phyloP scores from a whole-genome alignment of 331 rosid species.

The Quercus phellos region DNA sequence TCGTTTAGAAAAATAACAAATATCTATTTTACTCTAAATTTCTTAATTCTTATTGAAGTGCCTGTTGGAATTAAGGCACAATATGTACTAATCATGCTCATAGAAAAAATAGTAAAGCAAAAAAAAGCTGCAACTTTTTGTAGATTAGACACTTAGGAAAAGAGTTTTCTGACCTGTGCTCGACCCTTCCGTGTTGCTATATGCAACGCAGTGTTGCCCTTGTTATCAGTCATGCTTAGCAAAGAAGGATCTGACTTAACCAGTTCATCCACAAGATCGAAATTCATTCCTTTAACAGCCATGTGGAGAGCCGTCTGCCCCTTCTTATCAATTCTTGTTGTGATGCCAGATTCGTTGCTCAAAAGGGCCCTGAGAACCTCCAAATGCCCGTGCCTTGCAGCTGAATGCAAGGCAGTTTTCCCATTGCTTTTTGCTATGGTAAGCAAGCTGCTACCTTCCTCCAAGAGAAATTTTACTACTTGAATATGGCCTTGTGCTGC shows the following conservation, averaged over 20 bases:
- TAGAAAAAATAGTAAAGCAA: not conserved
- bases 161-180: conserved; percentile 38
- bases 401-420: conserved; percentile 76
- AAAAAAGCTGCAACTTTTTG: not conserved
- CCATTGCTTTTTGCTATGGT: conserved; percentile 65
- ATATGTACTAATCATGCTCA: not conserved
- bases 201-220: conserved; percentile 72
- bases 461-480: conserved; percentile 54
- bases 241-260: conserved; percentile 39
- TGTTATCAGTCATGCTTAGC: conserved; percentile 53
- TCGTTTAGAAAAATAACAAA: too few species aligned
- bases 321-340: conserved; percentile 54
- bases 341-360: conserved; percentile 50
- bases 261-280: conserved; percentile 56
- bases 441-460: conserved; percentile 36
- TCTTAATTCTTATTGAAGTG: not conserved
- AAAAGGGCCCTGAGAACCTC: conserved; percentile 57
- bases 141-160: not conserved
- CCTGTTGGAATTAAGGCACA: not conserved
- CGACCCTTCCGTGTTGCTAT: conserved; percentile 66
- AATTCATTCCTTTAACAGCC: conserved; percentile 77
- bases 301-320: conserved; percentile 84
- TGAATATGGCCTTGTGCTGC: conserved; percentile 67
- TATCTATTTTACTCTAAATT: not conserved
- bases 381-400: conserved; percentile 69